Base-by-base conservation (phyloP, 1,139 yeast species). In the Zygosaccharomyces pseudobailii region DNA sequence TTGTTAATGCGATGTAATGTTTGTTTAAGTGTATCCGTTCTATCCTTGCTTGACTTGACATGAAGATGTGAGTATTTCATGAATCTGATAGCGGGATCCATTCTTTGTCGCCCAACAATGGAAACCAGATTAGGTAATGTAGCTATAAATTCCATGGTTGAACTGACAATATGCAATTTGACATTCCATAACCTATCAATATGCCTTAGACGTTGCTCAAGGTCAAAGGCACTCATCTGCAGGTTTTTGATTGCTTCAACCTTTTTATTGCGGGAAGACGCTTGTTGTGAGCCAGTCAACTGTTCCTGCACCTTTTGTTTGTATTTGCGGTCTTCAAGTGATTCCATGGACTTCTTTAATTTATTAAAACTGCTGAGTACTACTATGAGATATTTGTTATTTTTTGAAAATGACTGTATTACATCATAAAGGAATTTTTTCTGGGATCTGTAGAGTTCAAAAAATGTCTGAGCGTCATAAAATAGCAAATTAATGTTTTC, bases 51-150 rank as follows among this genome's bases (percentile, higher is more conserved):
- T 4, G 84, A 79, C 58, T 71, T 75, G 9, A 80, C 78, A 5
- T 69, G 68, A 0, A 83, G 63, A 53, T 78, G 79, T 1, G 84
- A 74, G 48, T 79, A 70, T 24, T 73, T 73, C 48, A 72, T 70
- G 58, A 79, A 76, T 53, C 87, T 66, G 52, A 78, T 76, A 39
- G 68, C 68, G 36, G 79, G 78, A 60, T 82, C 87, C 61, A 79
- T 78, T 30, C 79, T 58, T 6, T 78, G 69, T 24, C 69, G 63
- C 0, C 82, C 75, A 7, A 83, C 72, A 0, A 87, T 72, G 55
- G 80, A 76, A 0, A 85, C 71, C 53, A 82, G 74, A 10, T 82
- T 74, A 36, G 70, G 72, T 21, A 82, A 58, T 81, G 87, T 80
- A 8, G 70, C 72, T 2, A 74, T 49, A 9, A 79, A 71, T 45